Percentiles rank a stretch among this genome's conserved stretches.
Evolutionary conservation across 108 stramenopile species (phyloP).

Genomic region (Fragilariopsis cylindrus): DNA sequence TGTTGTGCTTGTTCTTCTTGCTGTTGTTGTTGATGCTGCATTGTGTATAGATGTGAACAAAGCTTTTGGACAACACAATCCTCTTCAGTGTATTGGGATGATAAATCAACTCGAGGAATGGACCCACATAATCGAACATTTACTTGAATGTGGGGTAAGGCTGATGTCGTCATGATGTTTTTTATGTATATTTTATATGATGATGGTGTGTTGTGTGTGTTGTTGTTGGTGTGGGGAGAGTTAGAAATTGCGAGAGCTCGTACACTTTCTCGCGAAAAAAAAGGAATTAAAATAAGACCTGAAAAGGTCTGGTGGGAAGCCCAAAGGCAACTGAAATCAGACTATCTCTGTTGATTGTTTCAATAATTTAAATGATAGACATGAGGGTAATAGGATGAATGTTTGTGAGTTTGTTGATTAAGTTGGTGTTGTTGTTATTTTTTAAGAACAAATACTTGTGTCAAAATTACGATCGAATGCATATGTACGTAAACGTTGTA

Average conservation of each 20-base stretch:
- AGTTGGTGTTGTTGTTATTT: too few species aligned
- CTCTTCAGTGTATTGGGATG: conserved; percentile 8
- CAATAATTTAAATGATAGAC: neutral
- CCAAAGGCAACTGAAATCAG: conserved; percentile 19
- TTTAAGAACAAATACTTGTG: too few species aligned
- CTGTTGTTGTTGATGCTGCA: neutral
- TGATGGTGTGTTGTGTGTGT: conserved; percentile 1
- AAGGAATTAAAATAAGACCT: conserved; percentile 8
- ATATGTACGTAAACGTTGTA: too few species aligned
- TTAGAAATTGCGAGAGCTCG: conserved; percentile 8
- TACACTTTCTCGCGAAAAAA: neutral
- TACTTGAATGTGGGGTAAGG: conserved; percentile 28
- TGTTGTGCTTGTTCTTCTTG: conserved; percentile 12
- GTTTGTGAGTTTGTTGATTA: too few species aligned
- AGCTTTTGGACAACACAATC: conserved; percentile 22
- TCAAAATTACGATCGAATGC: too few species aligned
- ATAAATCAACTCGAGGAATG: conserved; percentile 35
- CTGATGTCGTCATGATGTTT: conserved; percentile 24
- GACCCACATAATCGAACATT: conserved; percentile 54
- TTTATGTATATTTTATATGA: neutral
- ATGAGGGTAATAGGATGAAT: neutral
- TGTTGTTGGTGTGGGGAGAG: neutral
- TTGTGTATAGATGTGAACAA: conserved; percentile 22
- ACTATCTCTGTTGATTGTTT: conserved; percentile 5
- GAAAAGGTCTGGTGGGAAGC: conserved; percentile 17